Base-by-base conservation (phyloP, 169 alveolate genomes). In the Eimeria necatrix region DNA sequence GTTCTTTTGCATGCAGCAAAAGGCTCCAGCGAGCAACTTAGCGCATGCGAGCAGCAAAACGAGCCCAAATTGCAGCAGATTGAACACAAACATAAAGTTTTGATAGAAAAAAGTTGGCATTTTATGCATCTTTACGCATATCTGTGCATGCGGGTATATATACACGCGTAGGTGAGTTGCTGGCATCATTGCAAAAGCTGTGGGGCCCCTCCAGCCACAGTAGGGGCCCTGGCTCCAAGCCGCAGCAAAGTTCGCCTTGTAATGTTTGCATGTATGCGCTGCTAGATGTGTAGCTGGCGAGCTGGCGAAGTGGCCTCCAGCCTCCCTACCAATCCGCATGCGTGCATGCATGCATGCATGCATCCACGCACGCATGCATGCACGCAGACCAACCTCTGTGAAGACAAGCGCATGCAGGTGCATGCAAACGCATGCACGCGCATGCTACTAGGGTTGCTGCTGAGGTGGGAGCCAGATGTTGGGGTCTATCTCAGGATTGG, bases 401-500 rank as follows among this genome's bases (percentile, higher is more conserved):
- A 56, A 18, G 41, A 32, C 41, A 32, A 32, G 41, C 41, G 41
- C 41, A 32, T 32, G 41, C 41, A 56, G 20, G 22, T 56, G 68
- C 78, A 68, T 68, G 48, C 78, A n/a, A 32, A 32, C 32, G 78
- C 78, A 68, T 68, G 78, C n/a, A 68, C 0, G 78, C 78, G 2
- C 46, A 8, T 68, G 32, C 78, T n/a, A 52, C n/a, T 68, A 16
- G 46, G n/a, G 41, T 14, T 18, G 68, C 68, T 56, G 20, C 22
- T 56, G 22, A 3, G 78, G 78, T 10, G 78, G 78, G 14, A 12
- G n/a, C 78, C 78, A 68, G n/a, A 68, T 14, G 78, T 0, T 16
- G 12, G 78, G 32, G 78, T 16, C 78, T 10, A 16, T 14, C 12
- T 14, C 12, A n/a, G 78, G n/a, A 0, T 68, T 51, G 14, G 49